A percentile compares a stretch with the other conserved stretches of the same genome.
Conservation (phyloP, 2,329 filamentous ascomycete species). For the Pseudocercospora pini-densiflorae region DNA sequence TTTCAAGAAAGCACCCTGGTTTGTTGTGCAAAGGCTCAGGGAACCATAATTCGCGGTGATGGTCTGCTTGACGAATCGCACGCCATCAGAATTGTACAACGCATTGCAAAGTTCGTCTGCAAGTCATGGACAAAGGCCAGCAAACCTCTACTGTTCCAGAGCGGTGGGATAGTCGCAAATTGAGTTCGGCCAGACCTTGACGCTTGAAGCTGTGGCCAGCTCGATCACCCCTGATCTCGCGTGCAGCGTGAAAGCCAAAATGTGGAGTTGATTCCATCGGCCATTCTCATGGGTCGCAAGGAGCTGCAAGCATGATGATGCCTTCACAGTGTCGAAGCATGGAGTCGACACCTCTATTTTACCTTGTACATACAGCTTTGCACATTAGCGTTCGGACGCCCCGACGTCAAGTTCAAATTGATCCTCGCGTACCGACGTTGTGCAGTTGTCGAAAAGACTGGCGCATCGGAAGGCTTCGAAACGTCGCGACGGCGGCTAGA, state of each 20-base stretch:
- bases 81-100: too few species aligned
- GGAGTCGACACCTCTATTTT: background rate
- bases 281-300: slow-evolving; percentile 15
- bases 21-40: background rate
- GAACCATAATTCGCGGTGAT: background rate
- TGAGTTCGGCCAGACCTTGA: slow-evolving; percentile 22
- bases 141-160: background rate
- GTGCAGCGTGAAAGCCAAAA: slow-evolving; percentile 12
- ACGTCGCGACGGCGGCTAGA: slow-evolving; percentile 16
- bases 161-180: background rate
- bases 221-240: slow-evolving; percentile 13
- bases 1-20: slow-evolving; percentile 15
- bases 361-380: background rate
- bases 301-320: slow-evolving; percentile 16
- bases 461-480: slow-evolving; percentile 6
- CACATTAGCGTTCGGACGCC: slow-evolving; percentile 23
- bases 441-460: background rate
- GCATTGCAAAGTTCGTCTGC: background rate
- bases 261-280: slow-evolving; percentile 18
- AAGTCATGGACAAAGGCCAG: background rate
- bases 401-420: slow-evolving; percentile 12
- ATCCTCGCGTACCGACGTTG: slow-evolving; percentile 7
- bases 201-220: slow-evolving; percentile 10
- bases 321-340: background rate
- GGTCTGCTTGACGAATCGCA: background rate